These are phyloP conservation scores for Mycena epipterygia DNA, from an alignment of 768 basidiomycete genomes.

Conservation along the genomic window DNA sequence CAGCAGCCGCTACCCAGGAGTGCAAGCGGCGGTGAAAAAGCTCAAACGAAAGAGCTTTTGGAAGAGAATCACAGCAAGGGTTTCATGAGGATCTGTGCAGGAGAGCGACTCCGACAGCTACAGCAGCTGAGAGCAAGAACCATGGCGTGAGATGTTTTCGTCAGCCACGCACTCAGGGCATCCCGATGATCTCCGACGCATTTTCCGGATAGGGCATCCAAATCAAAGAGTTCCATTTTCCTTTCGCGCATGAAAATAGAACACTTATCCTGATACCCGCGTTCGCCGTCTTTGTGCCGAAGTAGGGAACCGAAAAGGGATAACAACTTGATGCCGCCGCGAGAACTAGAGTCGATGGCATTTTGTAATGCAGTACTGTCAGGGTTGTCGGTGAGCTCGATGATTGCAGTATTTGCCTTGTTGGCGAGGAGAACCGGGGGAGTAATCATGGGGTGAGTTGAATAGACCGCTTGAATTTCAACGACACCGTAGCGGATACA, in stretches of 20 bases:
- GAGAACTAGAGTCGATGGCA: neutral
- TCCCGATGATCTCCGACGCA: constrained; percentile 13
- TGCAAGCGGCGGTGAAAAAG: constrained; percentile 2
- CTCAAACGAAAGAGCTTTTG: constrained; percentile 5
- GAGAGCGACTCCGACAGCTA: constrained; percentile 6
- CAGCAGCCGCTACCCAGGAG: neutral
- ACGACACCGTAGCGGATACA: neutral
- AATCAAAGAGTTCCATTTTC: no score
- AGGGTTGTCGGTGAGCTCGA: neutral
- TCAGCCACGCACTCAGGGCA: constrained; percentile 1
- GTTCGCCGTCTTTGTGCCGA: neutral
- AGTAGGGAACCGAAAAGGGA: neutral
- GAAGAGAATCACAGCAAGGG: constrained; percentile 7
- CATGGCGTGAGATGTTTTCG: constrained; percentile 8
- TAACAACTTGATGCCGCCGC: neutral
- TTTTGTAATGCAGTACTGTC: neutral
- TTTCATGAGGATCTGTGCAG: constrained; percentile 9
- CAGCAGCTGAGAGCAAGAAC: constrained; percentile 15
- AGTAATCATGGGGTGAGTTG: neutral
- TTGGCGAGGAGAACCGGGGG: neutral
- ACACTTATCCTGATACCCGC: no score
- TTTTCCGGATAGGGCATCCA: constrained; percentile 6
- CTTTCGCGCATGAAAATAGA: no score
- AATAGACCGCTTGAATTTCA: neutral
- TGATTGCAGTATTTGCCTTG: neutral